phyloP scores from a whole-genome alignment of 1,284 basidiomycete genomes.

The Ganoderma sinense region DNA sequence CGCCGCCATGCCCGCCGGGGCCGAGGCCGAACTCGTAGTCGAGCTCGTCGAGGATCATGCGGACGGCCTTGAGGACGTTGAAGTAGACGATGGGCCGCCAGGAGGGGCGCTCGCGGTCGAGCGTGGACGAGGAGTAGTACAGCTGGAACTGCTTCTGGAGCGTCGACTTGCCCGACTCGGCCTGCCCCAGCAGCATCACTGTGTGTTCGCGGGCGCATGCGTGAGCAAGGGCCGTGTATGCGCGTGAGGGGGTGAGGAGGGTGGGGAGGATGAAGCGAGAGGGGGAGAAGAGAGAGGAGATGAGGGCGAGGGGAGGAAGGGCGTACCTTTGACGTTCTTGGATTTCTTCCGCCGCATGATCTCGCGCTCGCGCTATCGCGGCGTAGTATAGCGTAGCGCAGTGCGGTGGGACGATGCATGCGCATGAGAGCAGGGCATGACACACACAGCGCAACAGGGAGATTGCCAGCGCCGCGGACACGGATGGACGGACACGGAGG shows the following conservation, averaged over 20 bases:
- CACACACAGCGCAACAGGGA: neutral
- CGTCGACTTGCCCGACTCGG: slow-evolving; percentile 86
- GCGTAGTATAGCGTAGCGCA: too few relatives aligned
- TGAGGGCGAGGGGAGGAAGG: neutral
- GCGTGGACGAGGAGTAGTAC: slow-evolving; percentile 72
- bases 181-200: slow-evolving; percentile 67
- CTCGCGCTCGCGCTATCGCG: slow-evolving; percentile 59
- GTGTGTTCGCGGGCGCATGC: neutral
- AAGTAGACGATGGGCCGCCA: slow-evolving; percentile 84
- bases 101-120: slow-evolving; percentile 73
- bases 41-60: slow-evolving; percentile 76
- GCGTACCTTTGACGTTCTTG: slow-evolving; percentile 71
- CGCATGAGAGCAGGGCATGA: neutral
- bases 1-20: too few relatives aligned
- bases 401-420: too few relatives aligned
- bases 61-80: slow-evolving; percentile 81
- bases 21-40: slow-evolving; percentile 60
- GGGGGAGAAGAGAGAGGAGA: neutral
- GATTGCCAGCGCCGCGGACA: neutral
- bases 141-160: slow-evolving; percentile 78
- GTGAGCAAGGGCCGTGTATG: neutral
- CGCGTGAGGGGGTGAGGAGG: too few relatives aligned
- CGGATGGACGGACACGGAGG: neutral
- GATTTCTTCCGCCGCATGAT: slow-evolving; percentile 51
- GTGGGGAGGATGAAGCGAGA: too few relatives aligned